Base-by-base conservation (phyloP, 176 grass and related monocot genomes). In the Triticum dicoccoides region DNA sequence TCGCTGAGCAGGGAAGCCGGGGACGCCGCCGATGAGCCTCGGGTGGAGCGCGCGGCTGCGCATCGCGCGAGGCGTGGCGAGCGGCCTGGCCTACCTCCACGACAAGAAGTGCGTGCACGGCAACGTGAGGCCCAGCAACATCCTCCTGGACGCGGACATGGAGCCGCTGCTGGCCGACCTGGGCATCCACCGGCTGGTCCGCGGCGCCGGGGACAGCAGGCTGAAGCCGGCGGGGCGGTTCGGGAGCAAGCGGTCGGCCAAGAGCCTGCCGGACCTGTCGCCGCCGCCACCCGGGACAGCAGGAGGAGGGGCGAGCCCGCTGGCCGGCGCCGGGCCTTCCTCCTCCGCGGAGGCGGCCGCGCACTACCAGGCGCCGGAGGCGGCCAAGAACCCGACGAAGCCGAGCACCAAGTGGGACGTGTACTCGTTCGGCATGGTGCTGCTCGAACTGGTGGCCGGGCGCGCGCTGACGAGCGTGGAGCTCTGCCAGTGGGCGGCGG, bases 71-170 rank as follows among this genome's bases (percentile, higher is more conserved):
- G 95, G 95, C 21, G 85, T 98, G 77, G 95, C 95, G 27, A 83
- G 93, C 25, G 93, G 86, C 49, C 93, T 98, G 3, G 83, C 91
- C 12, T 95, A 90, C 86, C 85, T 98, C 51, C 95, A 98, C 68
- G 95, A 95, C 66, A 98, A 90, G 87, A 98, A 92, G 80, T 88
- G 79, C 77, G 89, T 91, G 66, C 95, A 98, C 83, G 93, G 93
- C 72, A 89, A 93, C 58, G 83, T 98, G 20, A 90, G 92, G 73
- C 95, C 95, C 3, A 98, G 87, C 83, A 98, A 98, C 87, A 86
- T 98, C 45, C 86, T 98, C 25, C 89, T 95, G 4, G 86, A 91
- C 39, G 86, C 79, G 2, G 87, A 93, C 67, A 91, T 95, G 87
- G 93, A 98, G 80, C 93, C 95, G 56, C 54, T 91, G 49, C 70